Evolutionary conservation across 345 rosid genomes (phyloP).

Genomic region (Populus tremula): DNA sequence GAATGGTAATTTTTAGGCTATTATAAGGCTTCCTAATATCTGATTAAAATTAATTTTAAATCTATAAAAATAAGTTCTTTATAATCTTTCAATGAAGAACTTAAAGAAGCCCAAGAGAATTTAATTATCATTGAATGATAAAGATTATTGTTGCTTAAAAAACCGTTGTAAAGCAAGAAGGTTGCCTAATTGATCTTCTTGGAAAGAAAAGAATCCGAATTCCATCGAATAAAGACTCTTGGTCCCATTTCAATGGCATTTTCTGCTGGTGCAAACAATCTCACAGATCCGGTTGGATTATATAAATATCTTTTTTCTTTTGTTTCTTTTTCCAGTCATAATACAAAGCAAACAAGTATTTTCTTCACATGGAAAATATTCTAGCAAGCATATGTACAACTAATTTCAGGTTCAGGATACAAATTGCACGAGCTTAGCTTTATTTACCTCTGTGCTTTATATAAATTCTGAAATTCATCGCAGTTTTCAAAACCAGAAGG

Average conservation of each 20-base stretch:
- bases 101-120: too few relatives aligned
- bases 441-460: too few relatives aligned
- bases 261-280: conserved; percentile 32
- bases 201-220: too few relatives aligned
- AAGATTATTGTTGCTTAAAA: too few relatives aligned
- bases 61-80: rapidly evolving
- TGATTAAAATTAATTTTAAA: too few relatives aligned
- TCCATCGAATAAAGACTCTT: conserved; percentile 1
- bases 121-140: too few relatives aligned
- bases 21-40: rapidly evolving
- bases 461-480: neutral
- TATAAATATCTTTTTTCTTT: neutral
- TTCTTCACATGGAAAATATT: neutral
- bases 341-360: too few relatives aligned
- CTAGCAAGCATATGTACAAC: neutral
- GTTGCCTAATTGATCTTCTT: too few relatives aligned
- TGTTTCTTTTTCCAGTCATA: neutral
- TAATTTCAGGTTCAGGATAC: neutral
- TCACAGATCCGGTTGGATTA: conserved; percentile 28
- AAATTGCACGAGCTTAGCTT: too few relatives aligned
- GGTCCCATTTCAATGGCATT: conserved; percentile 28
- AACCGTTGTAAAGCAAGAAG: too few relatives aligned
- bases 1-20: too few relatives aligned
- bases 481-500: conserved; percentile 37
- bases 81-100: too few relatives aligned